Percentiles rank a stretch among this genome's conserved stretches.
Conservation (phyloP, 164 flowering plant species). For the Akebia trifoliata region DNA sequence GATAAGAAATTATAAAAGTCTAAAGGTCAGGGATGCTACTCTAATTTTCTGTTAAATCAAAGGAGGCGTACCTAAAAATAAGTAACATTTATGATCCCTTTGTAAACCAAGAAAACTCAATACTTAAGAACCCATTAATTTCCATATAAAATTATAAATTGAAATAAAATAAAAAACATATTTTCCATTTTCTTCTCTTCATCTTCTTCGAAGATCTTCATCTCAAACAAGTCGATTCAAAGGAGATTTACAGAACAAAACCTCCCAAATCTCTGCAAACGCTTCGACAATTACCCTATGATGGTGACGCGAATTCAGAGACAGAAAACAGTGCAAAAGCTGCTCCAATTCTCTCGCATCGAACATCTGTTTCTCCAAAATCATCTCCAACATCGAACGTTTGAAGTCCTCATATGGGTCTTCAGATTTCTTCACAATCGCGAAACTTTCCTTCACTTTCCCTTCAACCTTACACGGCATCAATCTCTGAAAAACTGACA, state of each 20-base stretch:
- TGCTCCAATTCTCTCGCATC: conserved; percentile 59
- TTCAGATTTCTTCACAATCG: conserved; percentile 72
- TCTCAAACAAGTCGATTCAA: no score
- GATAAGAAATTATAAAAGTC: no score
- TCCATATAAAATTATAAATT: no score
- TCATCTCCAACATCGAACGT: conserved; percentile 86
- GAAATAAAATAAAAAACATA: no score
- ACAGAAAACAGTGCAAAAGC: conserved; percentile 59
- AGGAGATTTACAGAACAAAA: conserved; percentile 32
- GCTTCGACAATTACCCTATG: conserved; percentile 56
- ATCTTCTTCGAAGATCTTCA: no score
- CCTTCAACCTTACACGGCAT: conserved; percentile 54
- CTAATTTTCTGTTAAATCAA: no score
- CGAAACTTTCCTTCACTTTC: conserved; percentile 75
- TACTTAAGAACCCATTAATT: no score
- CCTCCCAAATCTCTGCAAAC: conserved; percentile 63
- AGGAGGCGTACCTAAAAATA: no score
- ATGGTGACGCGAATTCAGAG: conserved; percentile 50
- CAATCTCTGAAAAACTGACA: conserved; percentile 51
- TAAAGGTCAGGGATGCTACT: no score
- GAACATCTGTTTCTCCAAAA: conserved; percentile 70
- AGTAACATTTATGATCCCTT: no score
- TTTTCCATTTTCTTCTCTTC: no score
- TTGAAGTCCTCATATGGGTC: conserved; percentile 74
- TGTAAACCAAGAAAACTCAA: no score